Base-by-base conservation (phyloP, 2,329 filamentous ascomycete genomes). In the Paecilomyces formosus region DNA sequence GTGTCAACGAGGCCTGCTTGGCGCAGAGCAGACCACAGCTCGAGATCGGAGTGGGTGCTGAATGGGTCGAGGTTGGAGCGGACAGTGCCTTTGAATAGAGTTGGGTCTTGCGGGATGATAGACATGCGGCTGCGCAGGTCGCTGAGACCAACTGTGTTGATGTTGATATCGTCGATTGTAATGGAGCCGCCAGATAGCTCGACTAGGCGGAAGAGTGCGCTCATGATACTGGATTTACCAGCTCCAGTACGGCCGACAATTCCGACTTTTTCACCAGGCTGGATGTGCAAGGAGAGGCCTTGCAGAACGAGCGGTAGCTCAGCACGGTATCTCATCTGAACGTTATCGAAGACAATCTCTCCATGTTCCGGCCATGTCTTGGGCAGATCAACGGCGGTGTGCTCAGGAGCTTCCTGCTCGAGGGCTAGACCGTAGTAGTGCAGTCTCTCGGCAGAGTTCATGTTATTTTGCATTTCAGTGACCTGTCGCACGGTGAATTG, bases 401-500 rank as follows among this genome's bases (percentile, higher is more conserved):
- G 63, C 12, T 63, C 62, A 6, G 39, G 39, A 3, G 39, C 39
- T 55, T 71, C 68, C 13, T 66, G 61, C 26, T 69, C 63, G 3
- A 70, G 39, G 18, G n/a, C 7, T 3, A 45, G 39, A 11, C 39
- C 39, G 39, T 45, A 45, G 39, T 45, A 15, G 3, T 45, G 39
- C 15, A 45, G 15, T 9, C 39, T 18, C 53, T 72, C 69, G 0
- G 66, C 65, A 11, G 67, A 66, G 54, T 72, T 71, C 64, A 71
- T 69, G 26, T 91, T 91, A 76, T 96, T 96, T 74, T 96, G 92
- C 12, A 96, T 90, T 74, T 97, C 93, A 26, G 93, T 93, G 7
- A 97, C 81, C 74, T 97, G 93, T 18, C 94, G 85, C 18, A 97
- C 90, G 0, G 91, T 93, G 74, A 97, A 97, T 70, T 97, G 93